phyloP scores from a whole-genome alignment of 768 basidiomycete genomes.

The Clitopilus hobsonii region DNA sequence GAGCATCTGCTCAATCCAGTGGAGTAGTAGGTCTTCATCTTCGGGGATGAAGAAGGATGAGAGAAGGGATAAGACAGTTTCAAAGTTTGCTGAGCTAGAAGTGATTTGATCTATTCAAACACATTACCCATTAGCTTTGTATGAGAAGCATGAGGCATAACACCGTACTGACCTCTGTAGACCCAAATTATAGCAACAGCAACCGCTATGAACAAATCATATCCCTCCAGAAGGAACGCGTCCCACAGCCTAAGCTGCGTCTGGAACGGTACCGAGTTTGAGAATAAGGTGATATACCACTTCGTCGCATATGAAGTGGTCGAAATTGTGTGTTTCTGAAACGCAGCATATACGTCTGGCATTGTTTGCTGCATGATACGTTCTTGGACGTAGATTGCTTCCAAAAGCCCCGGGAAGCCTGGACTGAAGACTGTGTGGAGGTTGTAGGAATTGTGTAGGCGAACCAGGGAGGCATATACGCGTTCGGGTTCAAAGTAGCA shows the following conservation, averaged over 20 bases:
- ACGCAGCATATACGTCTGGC: constrained; percentile 84
- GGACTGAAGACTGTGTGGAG: constrained; percentile 89
- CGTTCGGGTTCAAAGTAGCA: constrained; percentile 92
- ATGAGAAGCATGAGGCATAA: neutral
- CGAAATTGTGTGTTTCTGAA: constrained; percentile 85
- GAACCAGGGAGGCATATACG: constrained; percentile 78
- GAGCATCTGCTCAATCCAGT: constrained; percentile 70
- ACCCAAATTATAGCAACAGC: constrained; percentile 90
- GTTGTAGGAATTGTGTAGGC: constrained; percentile 83
- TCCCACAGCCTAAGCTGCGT: constrained; percentile 95
- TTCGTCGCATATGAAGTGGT: constrained; percentile 96
- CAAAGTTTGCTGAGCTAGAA: constrained; percentile 75
- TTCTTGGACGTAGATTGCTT: constrained; percentile 96
- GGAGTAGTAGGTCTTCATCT: constrained; percentile 76
- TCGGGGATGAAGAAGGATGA: constrained; percentile 95
- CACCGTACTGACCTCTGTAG: constrained; percentile 61
- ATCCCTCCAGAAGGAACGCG: constrained; percentile 84
- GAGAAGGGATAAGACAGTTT: constrained; percentile 84
- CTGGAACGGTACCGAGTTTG: constrained; percentile 93
- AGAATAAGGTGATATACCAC: constrained; percentile 98
- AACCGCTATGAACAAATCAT: constrained; percentile 82
- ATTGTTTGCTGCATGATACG: constrained; percentile 81
- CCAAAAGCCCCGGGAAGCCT: constrained; percentile 93
- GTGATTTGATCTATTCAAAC: constrained; percentile 71
- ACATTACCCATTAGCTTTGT: neutral